Evolutionary conservation across 257 asterid species (phyloP), one percentile per base, ranked within the genome.

Genomic region (Solanum chmielewskii): DNA sequence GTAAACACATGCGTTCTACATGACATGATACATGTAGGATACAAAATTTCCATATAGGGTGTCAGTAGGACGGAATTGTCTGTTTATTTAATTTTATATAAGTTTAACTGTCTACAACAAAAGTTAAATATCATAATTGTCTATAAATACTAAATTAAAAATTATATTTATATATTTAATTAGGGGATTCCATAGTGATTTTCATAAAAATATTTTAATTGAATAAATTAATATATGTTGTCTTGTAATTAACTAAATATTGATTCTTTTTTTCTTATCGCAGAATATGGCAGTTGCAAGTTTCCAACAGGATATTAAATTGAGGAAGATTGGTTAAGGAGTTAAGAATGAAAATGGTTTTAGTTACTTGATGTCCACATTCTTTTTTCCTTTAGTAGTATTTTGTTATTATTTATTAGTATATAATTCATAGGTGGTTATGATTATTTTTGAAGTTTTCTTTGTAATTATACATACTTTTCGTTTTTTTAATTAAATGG

Each of bases 211-310:
- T 35, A 35, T 5, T 35, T 35, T 35, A 1, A 35, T 35, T 5
- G 39, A 35, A 35, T 35, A 35, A 35, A 35, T 6, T 35, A 35
- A 35, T 5, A 35, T 3, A 35, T 35, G 39, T 35, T 5, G 39
- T 35, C 39, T 35, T 35, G 39, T 35, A 35, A 35, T 42, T 42
- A 9, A 9, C 45, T 42, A 42, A 83, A 49, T 1, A 35, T 6
- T 66, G 15, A 60, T 80, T 87, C 3, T 44, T 31, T 1, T 44
- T 29, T 8, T 84, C n/a, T 29, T 23, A 49, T 88, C 91, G 91
- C 93, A 93, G 97, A 88, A 35, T 89, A 86, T 83, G 97, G 97
- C 39, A 89, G 69, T 78, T 94, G 97, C 91, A 89, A 86, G 85
- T 94, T 89, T 59, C 93, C 95, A 1, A 90, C 94, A 7, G 91